Evolutionary conservation across 2,329 filamentous ascomycete species (phyloP), one percentile per base, ranked within the genome.

Genomic region (Eutypa lata): DNA sequence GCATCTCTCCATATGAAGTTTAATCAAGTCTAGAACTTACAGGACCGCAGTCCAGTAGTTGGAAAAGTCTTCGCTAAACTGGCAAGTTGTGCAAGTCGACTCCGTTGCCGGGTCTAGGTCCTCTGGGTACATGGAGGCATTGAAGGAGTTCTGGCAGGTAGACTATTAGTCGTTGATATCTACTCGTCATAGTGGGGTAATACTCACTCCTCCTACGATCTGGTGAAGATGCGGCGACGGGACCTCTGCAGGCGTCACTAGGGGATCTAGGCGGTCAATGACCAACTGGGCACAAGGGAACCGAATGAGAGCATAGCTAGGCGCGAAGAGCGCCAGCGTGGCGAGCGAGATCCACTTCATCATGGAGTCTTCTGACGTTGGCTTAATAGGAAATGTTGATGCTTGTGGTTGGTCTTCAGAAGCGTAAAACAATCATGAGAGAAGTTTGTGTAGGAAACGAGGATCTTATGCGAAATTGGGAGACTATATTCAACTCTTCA

Each of bases 221-320:
- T 68, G 65, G 48, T 68, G 65, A 3, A 67, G 57, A 45, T 68
- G 65, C 8, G 65, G 63, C 37, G 65, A 68, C 3, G 61, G 65
- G 1, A 65, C 54, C 10, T 57, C 49, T 18, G 62, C 64, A 0
- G 65, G 64, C 14, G 59, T 64, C 14, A 67, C 65, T 5, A 68
- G 48, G 16, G 65, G 65, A 46, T 68, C 65, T 5, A 68, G 31
- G 7, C 64, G 64, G 24, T 67, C 64, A 33, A 67, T 57, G 42
- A 64, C 61, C 38, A 67, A 59, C 51, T 65, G 58, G 48, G 64
- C 64, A 52, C 64, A 67, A 14, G 60, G 57, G 51, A 67, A 67
- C 2, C 65, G 59, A 60, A 67, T 53, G 13, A 65, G 53, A 42
- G 61, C 63, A 37, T 38, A 55, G 16, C 57, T 52, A n/a, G 55